Evolutionary conservation across 495 filamentous ascomycete species (phyloP).

Genomic region (Rhizodiscina lignyota): DNA sequence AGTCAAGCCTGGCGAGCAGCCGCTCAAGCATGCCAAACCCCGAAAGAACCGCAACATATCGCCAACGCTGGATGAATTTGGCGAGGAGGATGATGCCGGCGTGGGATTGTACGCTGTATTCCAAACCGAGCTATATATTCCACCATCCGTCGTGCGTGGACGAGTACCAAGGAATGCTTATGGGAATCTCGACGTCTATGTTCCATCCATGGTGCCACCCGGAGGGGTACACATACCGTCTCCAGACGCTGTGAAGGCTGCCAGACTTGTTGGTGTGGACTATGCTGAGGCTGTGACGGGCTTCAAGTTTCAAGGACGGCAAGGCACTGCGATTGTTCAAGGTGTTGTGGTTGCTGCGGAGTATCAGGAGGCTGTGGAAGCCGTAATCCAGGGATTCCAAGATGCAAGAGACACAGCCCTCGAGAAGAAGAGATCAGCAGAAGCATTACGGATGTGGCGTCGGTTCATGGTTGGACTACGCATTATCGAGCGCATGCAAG

Average conservation of each 20-base stretch:
- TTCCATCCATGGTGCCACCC: conserved; percentile 77
- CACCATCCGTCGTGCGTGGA: conserved; percentile 60
- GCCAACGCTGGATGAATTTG: conserved; percentile 3
- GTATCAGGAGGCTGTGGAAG: conserved; percentile 51
- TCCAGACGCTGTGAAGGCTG: conserved; percentile 51
- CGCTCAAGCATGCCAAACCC: conserved; percentile 46
- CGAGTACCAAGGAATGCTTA: conserved; percentile 71
- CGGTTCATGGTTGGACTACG: conserved; percentile 56
- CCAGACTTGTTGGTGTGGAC: conserved; percentile 64
- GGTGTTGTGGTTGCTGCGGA: conserved; percentile 63
- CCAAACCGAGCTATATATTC: conserved; percentile 61
- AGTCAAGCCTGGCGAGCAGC: conserved; percentile 54
- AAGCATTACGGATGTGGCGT: conserved; percentile 58
- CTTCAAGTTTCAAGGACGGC: conserved; percentile 68
- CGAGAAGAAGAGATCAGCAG: conserved; percentile 33
- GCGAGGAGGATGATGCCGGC: conserved; percentile 13
- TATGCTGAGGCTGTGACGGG: conserved; percentile 80
- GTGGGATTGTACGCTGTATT: conserved; percentile 46
- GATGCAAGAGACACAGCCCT: conserved; percentile 42
- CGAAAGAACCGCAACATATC: conserved; percentile 16
- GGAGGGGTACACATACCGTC: conserved; percentile 61
- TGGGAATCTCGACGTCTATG: conserved; percentile 82
- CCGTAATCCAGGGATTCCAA: conserved; percentile 45
- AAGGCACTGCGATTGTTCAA: conserved; percentile 60
- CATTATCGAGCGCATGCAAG: conserved; percentile 59